Evolutionary conservation across 2,329 filamentous ascomycete species (phyloP), one percentile per base, ranked within the genome.

Genomic region (Stagonosporopsis cucurbitacearum): DNA sequence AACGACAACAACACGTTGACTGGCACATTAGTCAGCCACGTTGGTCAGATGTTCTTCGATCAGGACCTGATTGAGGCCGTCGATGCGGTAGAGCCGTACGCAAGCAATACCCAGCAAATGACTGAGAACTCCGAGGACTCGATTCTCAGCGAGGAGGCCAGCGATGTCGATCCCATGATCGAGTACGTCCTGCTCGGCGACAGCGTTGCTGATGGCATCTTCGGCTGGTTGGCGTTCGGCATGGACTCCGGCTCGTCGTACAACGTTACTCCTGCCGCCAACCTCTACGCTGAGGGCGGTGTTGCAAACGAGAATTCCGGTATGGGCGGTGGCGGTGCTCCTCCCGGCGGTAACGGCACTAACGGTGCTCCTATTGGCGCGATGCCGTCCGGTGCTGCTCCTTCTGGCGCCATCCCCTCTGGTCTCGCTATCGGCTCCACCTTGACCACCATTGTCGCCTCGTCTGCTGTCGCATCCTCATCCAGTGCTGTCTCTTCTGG

Each of bases 21-120:
- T 25, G 81, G 78, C 57, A 76, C 78, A 6, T 75, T 72, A 41
- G 78, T 83, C 50, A 80, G 81, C 23, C 85, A 89, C 75, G 80
- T 88, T 40, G 86, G 86, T 17, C 86, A 89, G 69, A 64, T 86
- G 42, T 89, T 86, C 80, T 88, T 86, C 58, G 85, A 89, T 70
- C 82, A 88, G 70, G 76, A 79, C 56, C 80, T 89, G 3, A 81
- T 85, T 64, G 60, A 68, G 22, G 62, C 75, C 23, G 83, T 88
- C 40, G 81, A 86, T 58, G 65, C 69, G 2, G 73, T 72, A 2
- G 64, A 69, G 2, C 81, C 82, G 0, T 80, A 80, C 64, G 67
- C 63, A 52, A 75, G 67, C 61, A 80, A 79, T 66, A 75, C 68
- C 2, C 73, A 77, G 43, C 59, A 60, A 2, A 39, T 84, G 9